Percentiles rank a stretch among this genome's conserved stretches.
Evolutionary conservation across 2,329 filamentous ascomycete species (phyloP).

Genomic region (Cladosporium austrohemisphaericum): DNA sequence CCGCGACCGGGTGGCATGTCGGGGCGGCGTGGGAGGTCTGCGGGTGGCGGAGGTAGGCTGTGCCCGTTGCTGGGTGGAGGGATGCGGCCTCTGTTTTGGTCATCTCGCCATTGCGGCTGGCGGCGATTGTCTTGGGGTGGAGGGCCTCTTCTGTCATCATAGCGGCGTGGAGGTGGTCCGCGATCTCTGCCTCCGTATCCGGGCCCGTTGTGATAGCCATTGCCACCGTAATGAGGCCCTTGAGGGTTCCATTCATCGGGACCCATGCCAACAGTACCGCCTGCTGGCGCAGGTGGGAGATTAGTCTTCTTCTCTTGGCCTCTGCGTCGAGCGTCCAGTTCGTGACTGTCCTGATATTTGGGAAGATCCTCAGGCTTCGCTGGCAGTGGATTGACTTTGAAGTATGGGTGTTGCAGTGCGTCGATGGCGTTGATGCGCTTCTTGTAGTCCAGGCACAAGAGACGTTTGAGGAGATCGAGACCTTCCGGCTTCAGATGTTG

Average conservation of each 20-base stretch:
- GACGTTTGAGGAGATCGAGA: constrained; percentile 73
- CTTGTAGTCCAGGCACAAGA: constrained; percentile 85
- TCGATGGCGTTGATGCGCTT: constrained; percentile 89
- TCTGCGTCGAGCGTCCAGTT: constrained; percentile 80
- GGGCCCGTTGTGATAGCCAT: constrained; percentile 26
- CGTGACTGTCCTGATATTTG: constrained; percentile 88
- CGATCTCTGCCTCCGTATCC: constrained; percentile 35
- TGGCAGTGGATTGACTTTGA: constrained; percentile 73
- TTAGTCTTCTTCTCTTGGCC: constrained; percentile 81
- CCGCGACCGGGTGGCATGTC: constrained; percentile 24
- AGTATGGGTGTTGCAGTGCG: constrained; percentile 88
- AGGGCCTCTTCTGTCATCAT: constrained; percentile 27
- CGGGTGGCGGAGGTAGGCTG: constrained; percentile 24
- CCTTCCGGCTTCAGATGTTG: constrained; percentile 54
- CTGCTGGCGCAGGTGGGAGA: constrained; percentile 84
- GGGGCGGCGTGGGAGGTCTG: constrained; percentile 21
- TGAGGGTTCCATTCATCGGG: constrained; percentile 55
- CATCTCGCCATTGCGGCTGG: constrained; percentile 6
- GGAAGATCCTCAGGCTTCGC: constrained; percentile 84
- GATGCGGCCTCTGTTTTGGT: constrained; percentile 4
- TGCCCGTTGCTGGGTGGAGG: constrained; percentile 7
- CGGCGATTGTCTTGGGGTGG: constrained; percentile 12
- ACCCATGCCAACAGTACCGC: constrained; percentile 78
- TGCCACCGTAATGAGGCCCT: constrained; percentile 18
- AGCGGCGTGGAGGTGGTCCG: constrained; percentile 25